phyloP scores from a whole-genome alignment of 1,284 basidiomycete genomes.

The Ceratobasidium sp. region DNA sequence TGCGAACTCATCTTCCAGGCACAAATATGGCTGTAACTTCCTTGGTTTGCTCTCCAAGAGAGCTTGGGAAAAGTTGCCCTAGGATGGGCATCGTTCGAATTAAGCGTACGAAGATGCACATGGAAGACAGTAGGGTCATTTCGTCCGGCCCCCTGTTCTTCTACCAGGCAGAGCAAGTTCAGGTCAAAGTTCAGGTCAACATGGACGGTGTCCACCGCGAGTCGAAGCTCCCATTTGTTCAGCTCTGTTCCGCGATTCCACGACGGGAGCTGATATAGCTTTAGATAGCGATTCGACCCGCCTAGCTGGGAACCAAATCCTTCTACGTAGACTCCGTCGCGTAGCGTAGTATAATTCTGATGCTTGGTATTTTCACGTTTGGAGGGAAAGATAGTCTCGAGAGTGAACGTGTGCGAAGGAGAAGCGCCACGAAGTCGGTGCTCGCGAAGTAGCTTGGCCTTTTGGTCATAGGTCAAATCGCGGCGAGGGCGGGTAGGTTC shows the following conservation, averaged over 20 bases:
- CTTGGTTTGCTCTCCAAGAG: neutral
- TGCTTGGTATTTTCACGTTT: neutral
- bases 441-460: neutral
- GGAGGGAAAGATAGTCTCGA: neutral
- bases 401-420: conserved; percentile 1
- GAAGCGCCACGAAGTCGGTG: neutral
- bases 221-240: conserved; percentile 7
- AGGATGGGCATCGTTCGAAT: conserved; percentile 12
- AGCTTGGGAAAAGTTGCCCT: conserved; percentile 5
- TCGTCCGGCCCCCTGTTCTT: neutral
- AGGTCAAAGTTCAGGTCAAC: conserved; percentile 9
- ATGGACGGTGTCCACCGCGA: conserved; percentile 12
- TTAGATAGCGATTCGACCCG: neutral
- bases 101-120: conserved; percentile 22
- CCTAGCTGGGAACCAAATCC: neutral
- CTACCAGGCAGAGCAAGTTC: conserved; percentile 15
- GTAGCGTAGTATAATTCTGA: neutral
- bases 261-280: conserved; percentile 22
- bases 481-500: conserved; percentile 11
- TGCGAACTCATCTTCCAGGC: neutral
- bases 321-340: conserved; percentile 9
- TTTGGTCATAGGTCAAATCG: conserved; percentile 21
- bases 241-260: conserved; percentile 12
- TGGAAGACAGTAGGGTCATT: neutral
- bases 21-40: neutral